Base-by-base conservation (phyloP, 305 asterid genomes). In the Fraxinus angustifolia region DNA sequence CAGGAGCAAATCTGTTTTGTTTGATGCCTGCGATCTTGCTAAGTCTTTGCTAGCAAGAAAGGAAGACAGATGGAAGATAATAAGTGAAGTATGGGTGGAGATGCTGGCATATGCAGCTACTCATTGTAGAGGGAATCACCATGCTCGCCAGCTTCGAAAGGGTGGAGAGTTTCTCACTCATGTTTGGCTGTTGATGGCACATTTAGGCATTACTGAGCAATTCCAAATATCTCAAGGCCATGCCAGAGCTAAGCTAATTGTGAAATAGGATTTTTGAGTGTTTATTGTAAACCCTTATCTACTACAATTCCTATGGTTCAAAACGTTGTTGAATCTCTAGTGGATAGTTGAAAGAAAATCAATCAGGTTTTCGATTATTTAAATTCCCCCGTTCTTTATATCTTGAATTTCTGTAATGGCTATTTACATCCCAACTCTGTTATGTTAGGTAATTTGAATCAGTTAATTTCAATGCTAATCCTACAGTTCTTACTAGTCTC, bases 181-280 rank as follows among this genome's bases (percentile, higher is more conserved):
- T 84, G 91, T 87, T 4, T 90, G 93, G 93, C 91, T 90, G 79
- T 82, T 90, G 38, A 89, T 90, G 94, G 92, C 89, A 19, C 92
- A 89, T 80, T 84, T 90, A 8, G 92, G 92, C 65, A 86, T 90
- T 65, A 88, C 92, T 5, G 90, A 88, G 38, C 92, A 87, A 33
- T 85, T 89, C 23, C 89, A 88, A 85, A 90, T 88, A 28, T 11
- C 78, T 78, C 90, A 85, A 50, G 92, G 92, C 56, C 93, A 90
- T 79, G 90, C 91, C 14, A 89, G 89, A 77, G 90, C 88, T 73
- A 87, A 87, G 84, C 81, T 87, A 71, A 75, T 42, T 19, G 85
- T 58, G 23, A 80, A 84, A 86, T 87, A 84, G 85, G 45, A 53
- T 40, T 58, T 74, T 8, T n/a, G 16, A 65, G 30, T 65, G 73